phyloP scores from a whole-genome alignment of 1,284 basidiomycete genomes.

The Austroboletus niveus region DNA sequence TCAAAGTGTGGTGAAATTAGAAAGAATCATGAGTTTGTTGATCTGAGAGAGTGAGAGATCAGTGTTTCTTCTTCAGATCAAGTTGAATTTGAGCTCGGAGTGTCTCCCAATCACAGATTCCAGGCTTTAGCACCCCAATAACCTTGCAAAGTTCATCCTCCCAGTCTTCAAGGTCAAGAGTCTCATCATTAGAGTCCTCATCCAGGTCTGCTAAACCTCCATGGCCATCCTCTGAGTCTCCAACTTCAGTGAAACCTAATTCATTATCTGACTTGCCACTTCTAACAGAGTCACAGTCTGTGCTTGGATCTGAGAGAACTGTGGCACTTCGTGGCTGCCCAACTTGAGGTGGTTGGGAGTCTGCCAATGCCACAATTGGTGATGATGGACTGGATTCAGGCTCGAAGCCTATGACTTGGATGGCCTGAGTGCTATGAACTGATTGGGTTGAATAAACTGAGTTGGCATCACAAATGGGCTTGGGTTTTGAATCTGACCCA shows the following conservation, averaged over 20 bases:
- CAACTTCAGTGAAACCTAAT: too few relatives aligned
- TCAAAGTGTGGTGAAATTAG: background rate
- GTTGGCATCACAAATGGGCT: too few relatives aligned
- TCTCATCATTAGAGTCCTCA: too few relatives aligned
- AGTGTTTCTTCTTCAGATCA: background rate
- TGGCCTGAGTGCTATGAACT: too few relatives aligned
- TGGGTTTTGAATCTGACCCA: too few relatives aligned
- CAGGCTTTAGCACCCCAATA: background rate
- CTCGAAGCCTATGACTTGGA: too few relatives aligned
- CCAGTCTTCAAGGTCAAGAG: background rate
- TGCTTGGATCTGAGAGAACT: background rate
- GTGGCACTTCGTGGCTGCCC: background rate
- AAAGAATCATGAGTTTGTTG: background rate
- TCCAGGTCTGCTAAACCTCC: too few relatives aligned
- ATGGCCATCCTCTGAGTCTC: too few relatives aligned
- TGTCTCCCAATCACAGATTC: background rate
- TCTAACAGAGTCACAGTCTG: background rate
- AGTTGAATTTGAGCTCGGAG: background rate
- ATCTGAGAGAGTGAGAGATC: background rate
- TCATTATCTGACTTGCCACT: background rate
- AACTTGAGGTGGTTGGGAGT: too few relatives aligned
- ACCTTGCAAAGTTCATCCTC: background rate
- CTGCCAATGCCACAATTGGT: too few relatives aligned
- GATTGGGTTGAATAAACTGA: too few relatives aligned
- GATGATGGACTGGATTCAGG: too few relatives aligned